phyloP scores from a whole-genome alignment of 2,329 filamentous ascomycete genomes.

The Zasmidium cellare region DNA sequence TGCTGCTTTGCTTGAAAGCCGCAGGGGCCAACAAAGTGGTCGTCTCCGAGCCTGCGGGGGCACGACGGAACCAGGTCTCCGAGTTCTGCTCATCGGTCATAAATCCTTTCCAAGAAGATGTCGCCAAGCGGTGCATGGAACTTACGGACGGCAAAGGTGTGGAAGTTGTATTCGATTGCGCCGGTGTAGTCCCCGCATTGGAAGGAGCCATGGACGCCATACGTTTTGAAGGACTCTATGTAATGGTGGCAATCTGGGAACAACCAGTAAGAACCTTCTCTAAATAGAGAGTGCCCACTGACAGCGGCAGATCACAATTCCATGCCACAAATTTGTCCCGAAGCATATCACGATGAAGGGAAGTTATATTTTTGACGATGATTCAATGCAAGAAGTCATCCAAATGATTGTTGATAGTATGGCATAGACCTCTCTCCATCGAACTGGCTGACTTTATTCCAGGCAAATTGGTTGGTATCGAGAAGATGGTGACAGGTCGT shows the following conservation, averaged over 20 bases:
- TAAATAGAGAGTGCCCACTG: background rate
- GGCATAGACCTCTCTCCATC: background rate
- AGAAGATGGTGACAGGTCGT: slow-evolving; percentile 19
- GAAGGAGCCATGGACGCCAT: slow-evolving; percentile 23
- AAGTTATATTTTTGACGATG: slow-evolving; percentile 17
- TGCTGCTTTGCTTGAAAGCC: slow-evolving; percentile 21
- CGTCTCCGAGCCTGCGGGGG: slow-evolving; percentile 21
- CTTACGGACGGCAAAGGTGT: slow-evolving; percentile 17
- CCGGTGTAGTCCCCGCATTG: slow-evolving; percentile 18
- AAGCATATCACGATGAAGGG: slow-evolving; percentile 24
- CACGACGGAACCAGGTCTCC: slow-evolving; percentile 16
- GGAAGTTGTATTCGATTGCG: slow-evolving; percentile 28
- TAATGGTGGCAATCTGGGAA: slow-evolving; percentile 28
- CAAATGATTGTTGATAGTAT: slow-evolving; percentile 15
- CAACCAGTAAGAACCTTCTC: slow-evolving; percentile 13
- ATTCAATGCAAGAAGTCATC: slow-evolving; percentile 17
- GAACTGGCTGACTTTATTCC: background rate
- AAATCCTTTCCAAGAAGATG: slow-evolving; percentile 22
- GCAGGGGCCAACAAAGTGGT: slow-evolving; percentile 17
- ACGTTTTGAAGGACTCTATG: slow-evolving; percentile 19
- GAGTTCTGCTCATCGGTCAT: slow-evolving; percentile 17
- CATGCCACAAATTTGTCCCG: slow-evolving; percentile 15
- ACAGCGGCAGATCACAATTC: slow-evolving; percentile 15
- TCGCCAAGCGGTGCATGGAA: slow-evolving; percentile 15
- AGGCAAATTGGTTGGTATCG: slow-evolving; percentile 14